Evolutionary conservation across 257 asterid species (phyloP).

Genomic region (Solanum chaucha): DNA sequence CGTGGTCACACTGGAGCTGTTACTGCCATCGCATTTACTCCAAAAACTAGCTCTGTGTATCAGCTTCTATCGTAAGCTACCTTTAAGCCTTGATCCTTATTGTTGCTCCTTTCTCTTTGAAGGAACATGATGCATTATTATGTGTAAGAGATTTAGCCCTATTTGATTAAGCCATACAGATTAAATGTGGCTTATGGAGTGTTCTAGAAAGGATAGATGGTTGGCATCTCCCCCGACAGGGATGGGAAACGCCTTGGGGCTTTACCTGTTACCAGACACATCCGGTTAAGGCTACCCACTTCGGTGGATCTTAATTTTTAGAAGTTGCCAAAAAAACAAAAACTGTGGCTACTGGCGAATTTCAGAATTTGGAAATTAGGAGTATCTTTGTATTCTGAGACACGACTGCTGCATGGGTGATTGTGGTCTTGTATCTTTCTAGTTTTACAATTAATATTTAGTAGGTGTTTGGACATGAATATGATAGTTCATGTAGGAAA

Average conservation of each 20-base stretch:
- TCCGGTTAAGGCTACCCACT: neutral
- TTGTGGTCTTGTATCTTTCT: neutral
- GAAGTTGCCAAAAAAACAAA: neutral
- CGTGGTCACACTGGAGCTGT: slow-evolving; percentile 94
- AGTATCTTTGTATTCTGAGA: neutral
- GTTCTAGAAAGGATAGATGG: neutral
- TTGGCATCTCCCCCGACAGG: neutral
- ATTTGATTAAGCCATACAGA: neutral
- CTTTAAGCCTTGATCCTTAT: slow-evolving; percentile 4
- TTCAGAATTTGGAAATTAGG: neutral
- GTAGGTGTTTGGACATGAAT: neutral
- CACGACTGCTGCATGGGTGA: neutral
- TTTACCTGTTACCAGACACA: neutral
- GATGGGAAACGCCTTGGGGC: neutral
- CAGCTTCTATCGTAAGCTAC: slow-evolving; percentile 89
- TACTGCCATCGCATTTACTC: slow-evolving; percentile 92
- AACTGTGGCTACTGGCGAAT: neutral
- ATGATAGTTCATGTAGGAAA: neutral
- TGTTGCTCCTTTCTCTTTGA: neutral
- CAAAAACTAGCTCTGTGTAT: slow-evolving; percentile 51
- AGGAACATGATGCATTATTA: neutral
- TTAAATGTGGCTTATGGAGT: neutral
- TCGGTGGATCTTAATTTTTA: neutral
- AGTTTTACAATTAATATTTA: neutral
- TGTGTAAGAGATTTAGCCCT: neutral